phyloP scores from a whole-genome alignment of 2,329 filamentous ascomycete species.

The Neonectria faginata region DNA sequence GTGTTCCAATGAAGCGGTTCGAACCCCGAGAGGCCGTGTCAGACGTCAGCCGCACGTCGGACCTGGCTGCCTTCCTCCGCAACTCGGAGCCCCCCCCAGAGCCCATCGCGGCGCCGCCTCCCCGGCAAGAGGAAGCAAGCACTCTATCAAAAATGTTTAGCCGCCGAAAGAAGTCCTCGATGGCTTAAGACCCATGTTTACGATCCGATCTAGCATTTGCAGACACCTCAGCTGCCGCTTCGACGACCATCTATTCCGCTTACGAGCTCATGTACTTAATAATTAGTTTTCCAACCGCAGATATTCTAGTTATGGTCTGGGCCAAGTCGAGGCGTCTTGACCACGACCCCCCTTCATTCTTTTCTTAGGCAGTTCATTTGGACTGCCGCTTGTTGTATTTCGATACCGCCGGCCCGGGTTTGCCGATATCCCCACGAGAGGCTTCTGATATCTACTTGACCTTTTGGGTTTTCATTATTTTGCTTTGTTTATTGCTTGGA shows the following conservation, averaged over 20 bases:
- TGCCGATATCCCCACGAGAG: constrained; percentile 20
- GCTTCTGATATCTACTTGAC: constrained; percentile 29
- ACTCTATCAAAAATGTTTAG: constrained; percentile 62
- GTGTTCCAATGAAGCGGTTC: constrained; percentile 68
- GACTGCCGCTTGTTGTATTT: constrained; percentile 30
- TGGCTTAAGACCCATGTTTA: constrained; percentile 42
- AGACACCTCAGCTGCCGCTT: constrained; percentile 22
- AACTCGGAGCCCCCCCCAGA: constrained; percentile 73
- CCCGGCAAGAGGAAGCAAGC: constrained; percentile 53
- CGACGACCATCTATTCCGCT: constrained; percentile 39
- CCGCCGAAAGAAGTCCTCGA: constrained; percentile 60
- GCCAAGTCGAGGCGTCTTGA: constrained; percentile 1
- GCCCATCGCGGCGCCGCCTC: constrained; percentile 44
- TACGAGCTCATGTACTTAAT: constrained; percentile 47
- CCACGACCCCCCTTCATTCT: constrained; percentile 19
- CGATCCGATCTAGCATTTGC: constrained; percentile 32
- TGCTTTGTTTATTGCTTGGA: constrained; percentile 21
- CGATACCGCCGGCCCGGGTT: constrained; percentile 26
- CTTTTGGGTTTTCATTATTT: constrained; percentile 14
- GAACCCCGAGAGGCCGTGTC: constrained; percentile 65
- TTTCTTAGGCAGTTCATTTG: constrained; percentile 16
- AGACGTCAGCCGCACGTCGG: constrained; percentile 69
- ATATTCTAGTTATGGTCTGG: constrained; percentile 29
- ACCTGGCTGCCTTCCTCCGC: constrained; percentile 79
- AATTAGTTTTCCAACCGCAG: constrained; percentile 35